phyloP scores from a whole-genome alignment of 108 stramenopile genomes.

The Fistulifera solaris region DNA sequence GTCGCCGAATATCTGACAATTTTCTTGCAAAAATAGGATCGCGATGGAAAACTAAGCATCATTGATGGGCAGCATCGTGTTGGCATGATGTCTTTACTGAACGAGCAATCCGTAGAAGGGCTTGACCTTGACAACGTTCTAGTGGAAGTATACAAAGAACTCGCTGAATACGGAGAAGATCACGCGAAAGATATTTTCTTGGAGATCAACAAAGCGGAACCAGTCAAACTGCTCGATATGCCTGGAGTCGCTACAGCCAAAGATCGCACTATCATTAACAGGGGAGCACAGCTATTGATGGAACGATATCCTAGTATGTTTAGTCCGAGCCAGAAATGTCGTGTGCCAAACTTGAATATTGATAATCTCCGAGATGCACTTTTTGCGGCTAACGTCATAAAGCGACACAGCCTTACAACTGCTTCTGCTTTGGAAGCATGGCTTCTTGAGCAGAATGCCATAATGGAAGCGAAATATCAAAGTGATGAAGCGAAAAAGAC shows the following conservation, averaged over 20 bases:
- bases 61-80: constrained; percentile 88
- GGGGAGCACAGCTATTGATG: constrained; percentile 37
- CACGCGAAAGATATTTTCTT: constrained; percentile 61
- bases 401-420: constrained; percentile 35
- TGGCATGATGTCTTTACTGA: constrained; percentile 68
- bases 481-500: constrained; percentile 8
- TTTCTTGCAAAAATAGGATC: constrained; percentile 15
- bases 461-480: constrained; percentile 22
- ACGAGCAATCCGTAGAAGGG: constrained; percentile 25
- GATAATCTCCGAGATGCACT: constrained; percentile 82
- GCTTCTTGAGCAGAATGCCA: constrained; percentile 45
- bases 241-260: constrained; percentile 49
- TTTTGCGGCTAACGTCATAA: constrained; percentile 59
- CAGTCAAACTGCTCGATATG: constrained; percentile 69
- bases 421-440: constrained; percentile 38
- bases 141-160: constrained; percentile 61
- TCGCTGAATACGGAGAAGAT: constrained; percentile 8
- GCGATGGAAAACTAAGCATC: constrained; percentile 50
- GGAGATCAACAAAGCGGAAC: constrained; percentile 86
- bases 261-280: constrained; percentile 53
- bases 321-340: constrained; percentile 56
- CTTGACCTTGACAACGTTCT: constrained; percentile 62
- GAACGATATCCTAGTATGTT: constrained; percentile 74
- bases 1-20: too few relatives aligned
- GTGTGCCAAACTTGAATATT: constrained; percentile 77